Evolutionary conservation across 2,329 filamentous ascomycete genomes (phyloP).

Genomic region (Falciphora oryzae): DNA sequence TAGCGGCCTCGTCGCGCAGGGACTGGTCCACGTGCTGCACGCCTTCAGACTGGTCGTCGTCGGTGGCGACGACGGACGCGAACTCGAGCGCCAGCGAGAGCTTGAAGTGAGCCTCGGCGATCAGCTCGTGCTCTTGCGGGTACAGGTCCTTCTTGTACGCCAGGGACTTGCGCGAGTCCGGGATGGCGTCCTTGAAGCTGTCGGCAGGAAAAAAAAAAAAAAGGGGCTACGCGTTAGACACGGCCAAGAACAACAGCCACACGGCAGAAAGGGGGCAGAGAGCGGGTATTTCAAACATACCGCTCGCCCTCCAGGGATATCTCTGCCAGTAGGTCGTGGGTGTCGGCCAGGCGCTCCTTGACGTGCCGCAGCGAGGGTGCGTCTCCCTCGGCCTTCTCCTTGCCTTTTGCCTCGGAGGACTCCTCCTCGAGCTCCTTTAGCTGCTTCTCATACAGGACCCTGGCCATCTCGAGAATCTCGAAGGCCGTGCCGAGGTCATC

Average conservation of each 20-base stretch:
- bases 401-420: conserved; percentile 29
- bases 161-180: conserved; percentile 73
- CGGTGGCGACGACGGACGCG: conserved; percentile 66
- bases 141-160: conserved; percentile 74
- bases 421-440: conserved; percentile 38
- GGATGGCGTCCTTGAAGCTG: conserved; percentile 78
- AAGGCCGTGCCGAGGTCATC: conserved; percentile 77
- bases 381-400: conserved; percentile 35
- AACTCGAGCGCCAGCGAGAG: conserved; percentile 93
- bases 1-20: conserved; percentile 64
- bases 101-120: conserved; percentile 95
- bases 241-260: neutral
- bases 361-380: conserved; percentile 48
- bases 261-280: conserved; percentile 3
- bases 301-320: conserved; percentile 96
- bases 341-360: conserved; percentile 85
- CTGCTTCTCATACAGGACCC: conserved; percentile 55
- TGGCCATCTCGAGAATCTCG: conserved; percentile 77
- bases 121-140: conserved; percentile 71
- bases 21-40: conserved; percentile 58
- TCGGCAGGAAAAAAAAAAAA: neutral
- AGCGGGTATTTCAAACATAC: conserved; percentile 28
- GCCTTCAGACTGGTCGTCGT: conserved; percentile 39
- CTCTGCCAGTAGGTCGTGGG: conserved; percentile 88
- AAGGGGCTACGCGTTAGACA: conserved; percentile 2